These are phyloP conservation scores for Chimonanthus salicifolius DNA, from an alignment of 164 flowering plant genomes.

Conservation along the genomic window DNA sequence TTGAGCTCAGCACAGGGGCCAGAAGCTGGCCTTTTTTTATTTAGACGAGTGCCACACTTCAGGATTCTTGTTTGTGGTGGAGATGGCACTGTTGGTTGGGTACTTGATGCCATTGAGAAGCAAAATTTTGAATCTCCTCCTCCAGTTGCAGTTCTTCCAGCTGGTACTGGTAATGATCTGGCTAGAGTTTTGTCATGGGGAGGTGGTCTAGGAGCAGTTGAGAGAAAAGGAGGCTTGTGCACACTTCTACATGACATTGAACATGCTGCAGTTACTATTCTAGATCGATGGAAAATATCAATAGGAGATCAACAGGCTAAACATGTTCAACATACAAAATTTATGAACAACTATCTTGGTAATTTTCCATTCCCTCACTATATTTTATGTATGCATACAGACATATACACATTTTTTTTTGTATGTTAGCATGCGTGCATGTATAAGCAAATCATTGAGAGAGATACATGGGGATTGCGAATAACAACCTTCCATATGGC, in stretches of 20 bases:
- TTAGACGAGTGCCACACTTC: constrained; percentile 88
- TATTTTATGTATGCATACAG: too few species aligned
- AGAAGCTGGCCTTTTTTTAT: constrained; percentile 78
- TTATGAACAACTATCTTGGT: constrained; percentile 97
- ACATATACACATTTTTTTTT: not conserved
- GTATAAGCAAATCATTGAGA: not conserved
- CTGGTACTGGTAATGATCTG: constrained; percentile 98
- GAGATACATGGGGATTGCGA: too few species aligned
- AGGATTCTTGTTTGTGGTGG: constrained; percentile 97
- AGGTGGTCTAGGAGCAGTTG: constrained; percentile 91
- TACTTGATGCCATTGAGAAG: constrained; percentile 86
- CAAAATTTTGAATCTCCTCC: constrained; percentile 98
- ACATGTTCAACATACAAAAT: constrained; percentile 55
- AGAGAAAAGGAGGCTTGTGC: constrained; percentile 93
- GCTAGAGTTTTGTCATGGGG: constrained; percentile 98
- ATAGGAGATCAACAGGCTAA: constrained; percentile 59
- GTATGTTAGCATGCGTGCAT: not conserved
- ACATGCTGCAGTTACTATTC: constrained; percentile 95
- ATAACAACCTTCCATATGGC: too few species aligned
- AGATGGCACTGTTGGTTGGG: constrained; percentile 99
- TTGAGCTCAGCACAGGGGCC: constrained; percentile 86
- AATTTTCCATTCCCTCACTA: not conserved
- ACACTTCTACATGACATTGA: constrained; percentile 79
- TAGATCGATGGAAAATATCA: constrained; percentile 90
- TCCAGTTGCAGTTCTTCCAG: constrained; percentile 97